Evolutionary conservation across 176 grass and related monocot genomes (phyloP).

Genomic region (Triticum turgidum): DNA sequence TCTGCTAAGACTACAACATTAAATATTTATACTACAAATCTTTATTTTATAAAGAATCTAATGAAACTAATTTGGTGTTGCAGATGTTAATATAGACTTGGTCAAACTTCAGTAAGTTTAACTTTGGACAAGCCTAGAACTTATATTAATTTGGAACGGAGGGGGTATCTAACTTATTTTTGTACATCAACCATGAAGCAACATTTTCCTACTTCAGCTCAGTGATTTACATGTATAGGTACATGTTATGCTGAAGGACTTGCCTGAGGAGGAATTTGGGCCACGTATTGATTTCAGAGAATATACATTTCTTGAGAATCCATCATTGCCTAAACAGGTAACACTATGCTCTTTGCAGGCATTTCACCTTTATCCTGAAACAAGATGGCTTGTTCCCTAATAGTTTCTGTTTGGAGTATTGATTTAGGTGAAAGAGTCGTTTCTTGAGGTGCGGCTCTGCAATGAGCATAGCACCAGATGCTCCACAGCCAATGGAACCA

Average conservation of each 20-base stretch:
- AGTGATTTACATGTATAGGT: conserved; percentile 52
- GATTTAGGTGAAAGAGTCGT: conserved; percentile 72
- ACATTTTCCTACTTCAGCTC: not conserved
- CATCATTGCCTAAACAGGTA: conserved; percentile 77
- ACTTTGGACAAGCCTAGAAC: too few species aligned
- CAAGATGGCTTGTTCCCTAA: conserved; percentile 26
- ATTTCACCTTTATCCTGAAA: conserved; percentile 4
- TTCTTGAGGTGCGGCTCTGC: conserved; percentile 72
- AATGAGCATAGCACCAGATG: conserved; percentile 53
- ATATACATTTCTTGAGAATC: conserved; percentile 94
- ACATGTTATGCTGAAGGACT: conserved; percentile 83
- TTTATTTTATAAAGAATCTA: too few species aligned
- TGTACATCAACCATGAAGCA: conserved; percentile 1
- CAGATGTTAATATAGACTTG: too few species aligned
- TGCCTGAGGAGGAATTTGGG: conserved; percentile 78
- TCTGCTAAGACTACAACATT: too few species aligned
- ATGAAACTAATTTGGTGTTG: too few species aligned
- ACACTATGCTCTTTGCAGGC: conserved; percentile 16
- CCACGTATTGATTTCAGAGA: conserved; percentile 82
- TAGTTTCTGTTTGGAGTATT: conserved; percentile 27
- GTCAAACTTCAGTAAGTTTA: too few species aligned
- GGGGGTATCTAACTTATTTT: not conserved
- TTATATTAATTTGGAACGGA: too few species aligned
- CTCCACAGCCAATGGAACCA: conserved; percentile 41
- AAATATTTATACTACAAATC: too few species aligned